Evolutionary conservation across 2,329 filamentous ascomycete genomes (phyloP), one percentile per base, ranked within the genome.

Genomic region (Aspergillus persii): DNA sequence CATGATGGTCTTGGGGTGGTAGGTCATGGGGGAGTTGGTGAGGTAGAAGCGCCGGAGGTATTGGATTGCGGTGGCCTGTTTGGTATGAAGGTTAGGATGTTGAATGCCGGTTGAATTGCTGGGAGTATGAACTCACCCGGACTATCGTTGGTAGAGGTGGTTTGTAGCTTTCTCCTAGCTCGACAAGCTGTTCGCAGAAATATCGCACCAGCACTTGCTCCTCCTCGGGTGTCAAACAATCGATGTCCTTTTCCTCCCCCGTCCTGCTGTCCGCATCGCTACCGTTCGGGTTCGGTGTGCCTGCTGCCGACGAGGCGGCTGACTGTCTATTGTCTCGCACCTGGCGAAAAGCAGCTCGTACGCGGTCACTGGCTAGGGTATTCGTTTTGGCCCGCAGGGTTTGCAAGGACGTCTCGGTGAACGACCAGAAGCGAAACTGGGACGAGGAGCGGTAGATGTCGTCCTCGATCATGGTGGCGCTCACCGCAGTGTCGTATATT

Each of bases 1-100:
- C 73, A 96, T 87, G 66, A 98, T 90, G 63, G 92, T 88, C 62
- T 91, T 90, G 0, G 93, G 94, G 62, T 94, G 91, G 73, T 99
- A 98, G 31, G 93, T 96, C 91, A 98, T 96, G 70, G 93, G 86
- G 46, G 91, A 96, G 77, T 98, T 96, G 70, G 90, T 94, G 41
- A 96, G 84, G 79, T 98, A 99, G 83, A 99, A 98, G 59, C 95
- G 90, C 57, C 91, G 90, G 61, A 99, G 84, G 74, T 96, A 97
- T 71, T 96, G 87, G 61, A 94, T 90, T 3, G 92, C 91, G 6
- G 93, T 96, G 29, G 89, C 87, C 83, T 86, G 54, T 58, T 58
- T 39, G 33, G 23, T 53, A 49, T 36, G 12, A 11, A 6, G 12
- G 4, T 11, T 46, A 18, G 33, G n/a, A 50, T 30, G 33, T 36